A percentile compares a stretch with the other conserved stretches of the same genome.
Evolutionary conservation across 2,329 filamentous ascomycete species (phyloP).

Genomic region (Arthrinium puccinioides): DNA sequence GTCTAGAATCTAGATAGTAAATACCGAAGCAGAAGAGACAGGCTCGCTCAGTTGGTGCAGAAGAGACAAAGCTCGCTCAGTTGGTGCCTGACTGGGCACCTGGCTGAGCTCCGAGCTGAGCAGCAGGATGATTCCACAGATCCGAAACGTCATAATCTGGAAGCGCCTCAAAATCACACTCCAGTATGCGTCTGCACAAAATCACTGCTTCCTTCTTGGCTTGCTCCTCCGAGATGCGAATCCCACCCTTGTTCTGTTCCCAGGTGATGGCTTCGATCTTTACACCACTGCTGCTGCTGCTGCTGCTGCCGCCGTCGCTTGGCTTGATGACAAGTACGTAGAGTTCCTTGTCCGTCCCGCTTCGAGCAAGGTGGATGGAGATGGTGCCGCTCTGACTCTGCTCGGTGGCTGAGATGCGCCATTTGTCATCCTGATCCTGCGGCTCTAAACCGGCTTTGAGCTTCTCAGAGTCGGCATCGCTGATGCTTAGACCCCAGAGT

Average conservation of each 20-base stretch:
- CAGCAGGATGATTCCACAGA: conserved; percentile 6
- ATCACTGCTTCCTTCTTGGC: conserved; percentile 9
- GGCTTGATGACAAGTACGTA: conserved; percentile 7
- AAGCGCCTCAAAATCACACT: conserved; percentile 8
- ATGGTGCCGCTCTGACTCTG: conserved; percentile 6
- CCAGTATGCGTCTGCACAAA: conserved; percentile 5
- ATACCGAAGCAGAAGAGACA: too few relatives aligned
- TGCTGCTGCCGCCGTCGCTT: not conserved
- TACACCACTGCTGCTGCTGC: conserved; percentile 1
- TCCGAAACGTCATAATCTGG: conserved; percentile 5
- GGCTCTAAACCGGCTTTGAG: conserved; percentile 9
- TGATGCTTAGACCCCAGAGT: conserved; percentile 7
- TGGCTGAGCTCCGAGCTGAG: not conserved
- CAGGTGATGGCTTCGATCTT: conserved; percentile 10
- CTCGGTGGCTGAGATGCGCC: conserved; percentile 6
- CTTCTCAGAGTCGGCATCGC: conserved; percentile 8
- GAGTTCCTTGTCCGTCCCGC: conserved; percentile 5
- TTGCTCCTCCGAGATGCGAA: conserved; percentile 8
- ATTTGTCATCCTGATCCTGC: conserved; percentile 9
- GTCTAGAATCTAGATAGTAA: too few relatives aligned
- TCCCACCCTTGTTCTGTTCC: conserved; percentile 7
- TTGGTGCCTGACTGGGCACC: too few relatives aligned
- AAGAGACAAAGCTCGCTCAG: too few relatives aligned
- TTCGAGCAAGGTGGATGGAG: conserved; percentile 8
- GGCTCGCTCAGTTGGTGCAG: too few relatives aligned